Evolutionary conservation across 2,329 filamentous ascomycete genomes (phyloP).

Genomic region (Venturia effusa): DNA sequence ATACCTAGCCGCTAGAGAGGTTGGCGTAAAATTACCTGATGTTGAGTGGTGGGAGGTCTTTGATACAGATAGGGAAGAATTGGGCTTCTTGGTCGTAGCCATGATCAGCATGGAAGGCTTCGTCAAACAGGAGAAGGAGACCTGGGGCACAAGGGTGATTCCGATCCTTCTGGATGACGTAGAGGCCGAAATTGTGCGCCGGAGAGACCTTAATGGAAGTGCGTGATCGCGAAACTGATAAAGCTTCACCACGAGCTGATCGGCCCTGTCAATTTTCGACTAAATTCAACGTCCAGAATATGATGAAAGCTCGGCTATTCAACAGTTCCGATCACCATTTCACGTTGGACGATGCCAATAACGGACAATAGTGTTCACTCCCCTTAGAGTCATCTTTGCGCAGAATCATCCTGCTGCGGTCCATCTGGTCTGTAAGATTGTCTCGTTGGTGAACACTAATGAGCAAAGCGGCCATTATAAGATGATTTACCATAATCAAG

Average conservation of each 20-base stretch:
- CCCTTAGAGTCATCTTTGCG: not conserved
- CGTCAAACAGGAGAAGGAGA: slow-evolving; percentile 47
- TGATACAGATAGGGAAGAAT: slow-evolving; percentile 85
- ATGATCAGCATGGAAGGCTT: slow-evolving; percentile 70
- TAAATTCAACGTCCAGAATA: not conserved
- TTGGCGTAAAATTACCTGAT: slow-evolving; percentile 66
- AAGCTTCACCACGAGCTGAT: not conserved
- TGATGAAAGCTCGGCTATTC: not conserved
- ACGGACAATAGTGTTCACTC: not conserved
- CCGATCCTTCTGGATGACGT: slow-evolving; percentile 49
- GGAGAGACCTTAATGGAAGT: not conserved
- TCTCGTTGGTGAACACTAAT: not conserved
- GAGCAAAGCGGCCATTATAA: not conserved
- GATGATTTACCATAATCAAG: not conserved
- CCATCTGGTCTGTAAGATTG: not conserved
- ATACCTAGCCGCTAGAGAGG: slow-evolving; percentile 76
- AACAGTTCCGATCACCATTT: not conserved
- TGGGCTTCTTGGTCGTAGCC: slow-evolving; percentile 83
- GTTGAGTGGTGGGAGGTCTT: slow-evolving; percentile 97
- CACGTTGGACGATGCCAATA: not conserved
- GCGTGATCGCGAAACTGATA: not conserved
- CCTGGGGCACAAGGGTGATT: slow-evolving; percentile 40
- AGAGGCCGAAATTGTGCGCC: slow-evolving; percentile 42
- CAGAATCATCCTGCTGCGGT: not conserved
- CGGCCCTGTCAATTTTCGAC: not conserved